Conservation (phyloP, 78 protist genomes). For the Speleostelium caveatum region DNA sequence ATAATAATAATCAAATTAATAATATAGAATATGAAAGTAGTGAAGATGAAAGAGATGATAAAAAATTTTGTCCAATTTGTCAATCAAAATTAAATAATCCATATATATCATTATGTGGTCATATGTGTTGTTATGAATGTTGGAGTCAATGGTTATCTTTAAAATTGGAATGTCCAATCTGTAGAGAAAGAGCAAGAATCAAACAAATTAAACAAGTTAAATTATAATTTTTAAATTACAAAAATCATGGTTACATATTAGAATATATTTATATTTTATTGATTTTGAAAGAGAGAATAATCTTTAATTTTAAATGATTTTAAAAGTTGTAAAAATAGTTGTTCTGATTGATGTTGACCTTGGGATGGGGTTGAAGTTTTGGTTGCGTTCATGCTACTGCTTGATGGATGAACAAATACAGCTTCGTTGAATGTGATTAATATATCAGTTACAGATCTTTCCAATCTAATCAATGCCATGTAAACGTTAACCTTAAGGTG, state of each 20-base stretch:
- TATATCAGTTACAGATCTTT: conserved; percentile 46
- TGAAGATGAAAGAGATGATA: no score
- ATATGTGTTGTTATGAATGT: conserved; percentile 62
- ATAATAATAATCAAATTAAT: background rate
- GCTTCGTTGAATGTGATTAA: conserved; percentile 50
- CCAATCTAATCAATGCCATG: conserved; percentile 62
- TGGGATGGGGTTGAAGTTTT: background rate
- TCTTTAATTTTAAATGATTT: conserved; percentile 41
- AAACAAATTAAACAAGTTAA: conserved; percentile 48
- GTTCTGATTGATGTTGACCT: conserved; percentile 1
- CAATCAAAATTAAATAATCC: conserved; percentile 17
- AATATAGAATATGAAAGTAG: background rate
- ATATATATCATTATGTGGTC: conserved; percentile 38
- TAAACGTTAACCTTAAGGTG: conserved; percentile 34
- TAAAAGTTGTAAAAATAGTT: background rate
- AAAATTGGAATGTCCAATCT: conserved; percentile 69
- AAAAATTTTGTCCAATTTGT: conserved; percentile 60
- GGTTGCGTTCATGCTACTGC: conserved; percentile 40
- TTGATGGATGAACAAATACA: background rate
- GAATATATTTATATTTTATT: background rate
- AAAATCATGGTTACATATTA: background rate
- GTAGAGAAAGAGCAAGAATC: conserved; percentile 54
- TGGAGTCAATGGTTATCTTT: conserved; percentile 69
- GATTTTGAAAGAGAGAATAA: conserved; percentile 54
- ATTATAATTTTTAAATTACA: background rate